Percentiles rank a stretch among this genome's conserved stretches.
phyloP scores from a whole-genome alignment of 352 stramenopile species.

The Globisporangium nunn region DNA sequence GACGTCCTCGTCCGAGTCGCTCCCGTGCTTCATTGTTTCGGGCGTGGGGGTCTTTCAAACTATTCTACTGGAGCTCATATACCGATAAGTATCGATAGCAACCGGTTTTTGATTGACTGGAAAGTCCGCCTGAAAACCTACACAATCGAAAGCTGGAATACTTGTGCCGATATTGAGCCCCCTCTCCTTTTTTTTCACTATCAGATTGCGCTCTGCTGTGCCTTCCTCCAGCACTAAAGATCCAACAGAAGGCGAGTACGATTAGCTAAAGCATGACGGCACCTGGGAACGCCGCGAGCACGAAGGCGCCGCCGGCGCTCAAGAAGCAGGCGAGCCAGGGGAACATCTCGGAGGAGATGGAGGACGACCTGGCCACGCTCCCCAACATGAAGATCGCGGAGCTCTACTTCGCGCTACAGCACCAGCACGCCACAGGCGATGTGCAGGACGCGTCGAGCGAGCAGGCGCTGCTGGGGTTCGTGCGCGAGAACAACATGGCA shows the following conservation, averaged over 20 bases:
- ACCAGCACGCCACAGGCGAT: conserved; percentile 36
- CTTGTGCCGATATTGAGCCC: too few relatives aligned
- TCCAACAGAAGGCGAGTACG: not conserved
- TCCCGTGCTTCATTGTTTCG: not conserved
- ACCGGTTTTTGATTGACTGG: too few relatives aligned
- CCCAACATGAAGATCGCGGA: conserved; percentile 74
- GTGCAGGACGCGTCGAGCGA: conserved; percentile 34
- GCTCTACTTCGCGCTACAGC: conserved; percentile 72
- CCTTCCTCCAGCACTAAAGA: not conserved
- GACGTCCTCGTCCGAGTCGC: not conserved
- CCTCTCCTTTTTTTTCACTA: too few relatives aligned
- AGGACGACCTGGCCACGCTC: conserved; percentile 70
- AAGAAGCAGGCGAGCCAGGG: conserved; percentile 73
- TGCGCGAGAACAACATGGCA: conserved; percentile 62
- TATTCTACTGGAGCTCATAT: too few relatives aligned
- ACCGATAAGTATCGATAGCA: too few relatives aligned
- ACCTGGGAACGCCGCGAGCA: not conserved
- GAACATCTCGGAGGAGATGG: conserved; percentile 86
- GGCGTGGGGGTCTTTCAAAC: too few relatives aligned
- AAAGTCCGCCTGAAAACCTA: too few relatives aligned
- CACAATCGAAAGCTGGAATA: too few relatives aligned
- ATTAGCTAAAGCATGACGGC: not conserved
- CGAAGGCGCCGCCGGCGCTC: conserved; percentile 13
- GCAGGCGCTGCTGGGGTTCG: conserved; percentile 53
- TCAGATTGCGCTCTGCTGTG: too few relatives aligned